phyloP scores from a whole-genome alignment of 2,329 filamentous ascomycete species.

The Chrysosporium keratinophilum region DNA sequence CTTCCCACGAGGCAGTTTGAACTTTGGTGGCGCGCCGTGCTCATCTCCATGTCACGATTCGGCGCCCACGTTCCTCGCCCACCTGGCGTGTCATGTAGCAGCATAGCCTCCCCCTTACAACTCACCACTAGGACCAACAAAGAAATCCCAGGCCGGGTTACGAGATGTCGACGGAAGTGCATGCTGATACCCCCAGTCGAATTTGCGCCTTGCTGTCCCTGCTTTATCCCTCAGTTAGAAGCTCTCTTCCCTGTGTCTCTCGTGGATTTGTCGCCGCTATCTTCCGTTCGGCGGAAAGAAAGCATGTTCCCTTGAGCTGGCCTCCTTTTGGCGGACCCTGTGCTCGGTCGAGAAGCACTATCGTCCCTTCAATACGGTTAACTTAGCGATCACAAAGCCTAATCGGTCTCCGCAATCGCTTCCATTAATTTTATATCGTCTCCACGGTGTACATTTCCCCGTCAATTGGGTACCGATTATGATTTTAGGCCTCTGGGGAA shows the following conservation, averaged over 20 bases:
- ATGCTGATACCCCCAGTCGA: no score
- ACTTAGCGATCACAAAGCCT: conserved; percentile 10
- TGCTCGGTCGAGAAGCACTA: background rate
- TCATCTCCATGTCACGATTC: conserved; percentile 8
- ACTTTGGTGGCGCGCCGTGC: conserved; percentile 10
- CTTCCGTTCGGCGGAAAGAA: no score
- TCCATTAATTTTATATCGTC: conserved; percentile 3
- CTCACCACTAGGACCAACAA: conserved; percentile 7
- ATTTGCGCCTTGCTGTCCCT: no score
- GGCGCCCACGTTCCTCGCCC: conserved; percentile 6
- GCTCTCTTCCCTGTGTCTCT: no score
- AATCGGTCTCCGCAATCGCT: conserved; percentile 11
- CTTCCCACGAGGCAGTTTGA: conserved; percentile 11
- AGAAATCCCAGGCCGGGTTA: conserved; percentile 8
- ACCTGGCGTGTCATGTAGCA: background rate
- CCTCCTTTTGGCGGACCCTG: background rate
- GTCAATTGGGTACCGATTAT: conserved; percentile 6
- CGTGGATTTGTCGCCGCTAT: no score
- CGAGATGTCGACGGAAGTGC: conserved; percentile 1
- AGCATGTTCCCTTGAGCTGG: no score
- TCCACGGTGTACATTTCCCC: conserved; percentile 5
- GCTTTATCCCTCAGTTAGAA: no score
- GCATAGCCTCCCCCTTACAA: conserved; percentile 4
- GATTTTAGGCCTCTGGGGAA: conserved; percentile 6
- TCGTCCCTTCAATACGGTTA: conserved; percentile 7